phyloP scores from a whole-genome alignment of 2,329 filamentous ascomycete genomes.

The Neonectria punicea region DNA sequence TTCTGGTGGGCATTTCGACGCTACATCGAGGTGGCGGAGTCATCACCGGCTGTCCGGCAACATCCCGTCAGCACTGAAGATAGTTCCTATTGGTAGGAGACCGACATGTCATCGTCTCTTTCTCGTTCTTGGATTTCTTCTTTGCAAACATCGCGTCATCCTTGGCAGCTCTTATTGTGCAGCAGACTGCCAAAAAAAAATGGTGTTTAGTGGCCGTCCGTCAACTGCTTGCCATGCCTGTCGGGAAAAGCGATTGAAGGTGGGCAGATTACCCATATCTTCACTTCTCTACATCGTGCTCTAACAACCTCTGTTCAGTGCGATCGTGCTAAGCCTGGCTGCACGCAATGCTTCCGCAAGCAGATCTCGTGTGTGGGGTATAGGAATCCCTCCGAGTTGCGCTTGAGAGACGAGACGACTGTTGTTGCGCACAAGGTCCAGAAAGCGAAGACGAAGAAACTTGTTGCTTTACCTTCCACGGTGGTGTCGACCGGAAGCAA shows the following conservation, averaged over 20 bases:
- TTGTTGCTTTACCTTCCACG: too few relatives aligned
- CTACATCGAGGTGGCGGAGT: not conserved
- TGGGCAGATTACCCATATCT: too few relatives aligned
- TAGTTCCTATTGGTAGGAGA: not conserved
- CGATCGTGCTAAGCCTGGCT: constrained; percentile 38
- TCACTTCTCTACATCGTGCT: too few relatives aligned
- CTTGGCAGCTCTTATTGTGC: not conserved
- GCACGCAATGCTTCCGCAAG: constrained; percentile 44
- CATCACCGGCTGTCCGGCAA: constrained; percentile 10
- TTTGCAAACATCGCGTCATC: not conserved
- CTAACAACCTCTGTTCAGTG: constrained; percentile 36
- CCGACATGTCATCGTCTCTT: not conserved
- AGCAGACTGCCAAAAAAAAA: not conserved
- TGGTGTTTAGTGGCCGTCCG: constrained; percentile 45
- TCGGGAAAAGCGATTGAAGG: constrained; percentile 40
- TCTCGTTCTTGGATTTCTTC: not conserved
- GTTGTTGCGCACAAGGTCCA: constrained; percentile 33
- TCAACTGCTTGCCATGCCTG: constrained; percentile 44
- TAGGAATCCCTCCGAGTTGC: constrained; percentile 37
- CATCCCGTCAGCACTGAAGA: not conserved
- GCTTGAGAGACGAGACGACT: constrained; percentile 42
- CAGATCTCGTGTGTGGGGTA: constrained; percentile 40
- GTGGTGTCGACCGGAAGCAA: not conserved
- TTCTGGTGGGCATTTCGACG: constrained; percentile 11
- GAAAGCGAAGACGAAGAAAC: constrained; percentile 6